Base-by-base conservation (phyloP, 768 basidiomycete species). In the Suillus tomentosus region DNA sequence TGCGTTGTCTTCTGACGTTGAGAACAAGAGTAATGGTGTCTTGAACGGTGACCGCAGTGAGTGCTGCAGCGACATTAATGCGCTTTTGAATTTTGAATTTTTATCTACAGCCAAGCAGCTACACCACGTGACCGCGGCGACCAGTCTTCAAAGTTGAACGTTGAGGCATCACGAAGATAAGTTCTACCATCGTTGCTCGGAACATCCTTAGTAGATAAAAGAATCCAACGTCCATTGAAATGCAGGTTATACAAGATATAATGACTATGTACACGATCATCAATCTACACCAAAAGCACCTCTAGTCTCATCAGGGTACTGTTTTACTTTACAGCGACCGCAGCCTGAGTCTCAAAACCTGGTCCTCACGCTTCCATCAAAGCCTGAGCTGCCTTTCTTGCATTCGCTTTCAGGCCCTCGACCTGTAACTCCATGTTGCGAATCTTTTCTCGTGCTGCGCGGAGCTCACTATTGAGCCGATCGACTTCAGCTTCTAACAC, bases 351-450 rank as follows among this genome's bases (percentile, higher is more conserved):
- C 45, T 54, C 27, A 31, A 8, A 27, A 24, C 10, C 31, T 50
- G 2, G 40, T 14, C 3, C 22, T 65, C 50, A 70, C 11, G 59
- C 67, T 11, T 77, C 71, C 65, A 81, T 63, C 66, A 94, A 73
- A 43, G 88, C 80, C 72, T 90, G 85, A 14, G 89, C 89, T 2
- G 91, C 92, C 71, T 85, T 90, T 70, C 85, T 81, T 63, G 92
- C 90, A 70, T 94, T 94, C 19, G 87, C 87, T 64, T 84, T 84
- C 67, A 92, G 74, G 15, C 82, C 80, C 78, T 95, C 92, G 22
- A 94, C 85, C 77, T 93, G 90, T 64, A 95, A 73, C 78, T 95
- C 94, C 58, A 96, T 76, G 69, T 89, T 89, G 64, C 95, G 81
- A 61, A 96, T 94, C 79, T 90, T 86, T 76, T 88, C 87, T 45